phyloP scores from a whole-genome alignment of 2,329 filamentous ascomycete species.

The Chaetothyriales sp. region DNA sequence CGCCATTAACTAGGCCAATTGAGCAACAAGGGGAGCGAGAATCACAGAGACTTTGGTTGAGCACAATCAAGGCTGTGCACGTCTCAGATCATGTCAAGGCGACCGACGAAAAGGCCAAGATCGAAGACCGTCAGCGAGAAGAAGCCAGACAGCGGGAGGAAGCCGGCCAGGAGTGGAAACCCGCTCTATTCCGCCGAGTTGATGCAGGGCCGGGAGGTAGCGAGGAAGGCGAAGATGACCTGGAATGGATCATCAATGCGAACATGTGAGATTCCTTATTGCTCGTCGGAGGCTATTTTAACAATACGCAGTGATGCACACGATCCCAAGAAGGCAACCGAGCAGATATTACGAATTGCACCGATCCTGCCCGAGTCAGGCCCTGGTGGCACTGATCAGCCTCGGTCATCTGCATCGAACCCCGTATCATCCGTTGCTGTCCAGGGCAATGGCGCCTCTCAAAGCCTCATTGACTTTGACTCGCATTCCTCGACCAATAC shows the following conservation, averaged over 20 bases:
- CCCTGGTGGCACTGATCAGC: slow-evolving; percentile 27
- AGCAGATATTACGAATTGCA: slow-evolving; percentile 76
- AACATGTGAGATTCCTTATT: slow-evolving; percentile 46
- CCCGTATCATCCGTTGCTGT: background rate
- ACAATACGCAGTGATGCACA: slow-evolving; percentile 9
- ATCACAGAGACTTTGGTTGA: slow-evolving; percentile 74
- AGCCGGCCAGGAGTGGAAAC: slow-evolving; percentile 72
- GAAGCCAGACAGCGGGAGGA: slow-evolving; percentile 69
- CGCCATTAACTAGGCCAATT: slow-evolving; percentile 58
- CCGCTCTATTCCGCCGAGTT: slow-evolving; percentile 66
- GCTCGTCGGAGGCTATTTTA: background rate
- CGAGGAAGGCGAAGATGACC: slow-evolving; percentile 70
- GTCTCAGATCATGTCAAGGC: slow-evolving; percentile 74
- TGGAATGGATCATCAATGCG: slow-evolving; percentile 91
- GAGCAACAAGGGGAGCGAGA: slow-evolving; percentile 80
- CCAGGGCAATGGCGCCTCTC: slow-evolving; percentile 3
- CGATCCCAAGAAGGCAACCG: slow-evolving; percentile 17
- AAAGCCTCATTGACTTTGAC: slow-evolving; percentile 21
- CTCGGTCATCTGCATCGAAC: slow-evolving; percentile 1
- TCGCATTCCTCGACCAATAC: slow-evolving; percentile 11
- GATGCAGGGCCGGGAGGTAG: slow-evolving; percentile 52
- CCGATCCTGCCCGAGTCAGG: slow-evolving; percentile 71
- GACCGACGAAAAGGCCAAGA: slow-evolving; percentile 89
- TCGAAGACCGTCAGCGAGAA: slow-evolving; percentile 82
- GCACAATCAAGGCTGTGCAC: slow-evolving; percentile 66